Base-by-base conservation (phyloP, 352 stramenopile species). In the Phytophthora ramorum region DNA sequence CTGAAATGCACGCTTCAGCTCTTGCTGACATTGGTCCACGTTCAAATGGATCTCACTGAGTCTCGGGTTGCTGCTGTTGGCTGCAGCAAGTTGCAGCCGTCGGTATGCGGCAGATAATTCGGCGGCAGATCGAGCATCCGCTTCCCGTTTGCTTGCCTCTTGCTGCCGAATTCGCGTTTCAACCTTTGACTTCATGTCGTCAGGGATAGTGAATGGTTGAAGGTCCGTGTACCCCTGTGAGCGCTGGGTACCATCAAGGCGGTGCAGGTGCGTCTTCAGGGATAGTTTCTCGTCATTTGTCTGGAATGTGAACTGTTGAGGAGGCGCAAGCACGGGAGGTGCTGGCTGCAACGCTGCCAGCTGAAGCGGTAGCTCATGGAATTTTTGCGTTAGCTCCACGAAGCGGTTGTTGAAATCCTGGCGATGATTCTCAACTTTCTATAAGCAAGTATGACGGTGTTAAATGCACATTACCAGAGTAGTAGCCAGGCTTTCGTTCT, bases 181-280 rank as follows among this genome's bases (percentile, higher is more conserved):
- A 12, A 95, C 86, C 41, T 92, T 92, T 0, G 71, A 68, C 47
- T 85, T 85, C 86, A 95, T 95, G 37, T 95, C 86, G 8, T 91
- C 81, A 0, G 86, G 86, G 35, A 95, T 91, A 13, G 78, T 89
- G 56, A 92, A 93, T 1, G 83, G 78, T 30, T 85, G 63, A 16
- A 95, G 63, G 44, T 93, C 83, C 1, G 86, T 95, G 55, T 82
- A 90, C 1, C 75, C 76, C 9, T 67, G 16, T 1, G 61, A 68
- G 7, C 66, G 61, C 20, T 60, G 43, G 2, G 62, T 54, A 5
- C 58, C 50, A 45, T 73, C 58, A 10, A 68, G 66, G 9, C 66
- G 64, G 8, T 75, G 45, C 45, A 87, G 19, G 24, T 95, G 84
- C 9, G 73, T 73, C 24, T 87, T 63, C 2, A 93, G 53, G 7